These are phyloP conservation scores for Penicillium antarcticum DNA, from an alignment of 495 filamentous ascomycete genomes.

Conservation along the genomic window DNA sequence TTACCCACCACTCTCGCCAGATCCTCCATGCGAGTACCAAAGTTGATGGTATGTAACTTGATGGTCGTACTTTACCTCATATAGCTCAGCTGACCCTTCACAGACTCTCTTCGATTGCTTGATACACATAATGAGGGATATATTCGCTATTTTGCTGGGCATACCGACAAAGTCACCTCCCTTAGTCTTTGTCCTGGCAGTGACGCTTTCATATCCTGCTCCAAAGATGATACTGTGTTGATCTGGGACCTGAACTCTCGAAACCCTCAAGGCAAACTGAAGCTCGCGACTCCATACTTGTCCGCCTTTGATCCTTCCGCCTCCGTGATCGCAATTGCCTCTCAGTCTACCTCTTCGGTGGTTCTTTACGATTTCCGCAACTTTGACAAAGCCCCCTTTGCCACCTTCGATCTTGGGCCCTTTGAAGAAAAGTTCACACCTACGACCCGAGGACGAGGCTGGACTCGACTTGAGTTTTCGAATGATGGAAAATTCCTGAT, in stretches of 20 bases:
- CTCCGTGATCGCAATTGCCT: slow-evolving; percentile 85
- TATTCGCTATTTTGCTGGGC: slow-evolving; percentile 90
- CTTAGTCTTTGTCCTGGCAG: slow-evolving; percentile 61
- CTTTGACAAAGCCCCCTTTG: slow-evolving; percentile 85
- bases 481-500: slow-evolving; percentile 91
- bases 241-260: slow-evolving; percentile 79
- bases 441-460: slow-evolving; percentile 51
- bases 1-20: slow-evolving; percentile 82
- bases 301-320: slow-evolving; percentile 86
- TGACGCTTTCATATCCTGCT: slow-evolving; percentile 89
- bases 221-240: slow-evolving; percentile 80
- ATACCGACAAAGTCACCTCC: slow-evolving; percentile 76
- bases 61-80: background rate
- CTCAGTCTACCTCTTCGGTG: slow-evolving; percentile 68
- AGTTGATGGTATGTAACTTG: slow-evolving; percentile 55
- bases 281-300: slow-evolving; percentile 73
- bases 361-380: slow-evolving; percentile 92
- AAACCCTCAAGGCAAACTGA: slow-evolving; percentile 71
- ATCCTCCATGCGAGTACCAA: slow-evolving; percentile 96
- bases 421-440: slow-evolving; percentile 54
- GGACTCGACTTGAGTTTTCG: slow-evolving; percentile 87
- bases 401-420: slow-evolving; percentile 72
- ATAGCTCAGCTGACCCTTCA: slow-evolving; percentile 5
- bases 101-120: slow-evolving; percentile 83
- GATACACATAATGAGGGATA: slow-evolving; percentile 93